Conservation (phyloP, 2,329 filamentous ascomycete species). For the Epichloe festucae region DNA sequence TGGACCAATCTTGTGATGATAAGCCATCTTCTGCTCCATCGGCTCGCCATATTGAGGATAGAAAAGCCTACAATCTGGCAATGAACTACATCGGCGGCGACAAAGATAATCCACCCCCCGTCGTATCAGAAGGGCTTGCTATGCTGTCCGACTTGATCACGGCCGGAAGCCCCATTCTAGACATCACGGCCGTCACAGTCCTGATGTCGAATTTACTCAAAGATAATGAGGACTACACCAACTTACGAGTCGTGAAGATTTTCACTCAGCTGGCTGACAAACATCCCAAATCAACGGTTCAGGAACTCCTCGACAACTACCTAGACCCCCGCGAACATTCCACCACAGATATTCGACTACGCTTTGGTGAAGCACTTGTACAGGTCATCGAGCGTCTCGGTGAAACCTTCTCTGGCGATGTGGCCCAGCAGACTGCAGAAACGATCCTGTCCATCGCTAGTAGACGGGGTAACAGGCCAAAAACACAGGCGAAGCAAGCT, state of each 20-base stretch:
- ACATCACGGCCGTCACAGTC: conserved; percentile 52
- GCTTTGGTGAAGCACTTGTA: conserved; percentile 54
- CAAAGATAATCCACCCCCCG: conserved; percentile 51
- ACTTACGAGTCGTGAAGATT: conserved; percentile 52
- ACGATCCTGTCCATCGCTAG: conserved; percentile 51
- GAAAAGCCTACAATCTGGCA: conserved; percentile 48
- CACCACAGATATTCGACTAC: conserved; percentile 48
- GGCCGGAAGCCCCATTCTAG: conserved; percentile 42
- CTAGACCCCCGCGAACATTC: conserved; percentile 47
- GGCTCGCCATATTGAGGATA: conserved; percentile 42
- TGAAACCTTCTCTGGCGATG: conserved; percentile 39
- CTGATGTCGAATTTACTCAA: conserved; percentile 51
- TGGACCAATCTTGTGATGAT: conserved; percentile 30
- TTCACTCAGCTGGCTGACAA: conserved; percentile 47
- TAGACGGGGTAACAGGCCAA: conserved; percentile 46
- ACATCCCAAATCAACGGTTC: conserved; percentile 48
- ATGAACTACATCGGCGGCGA: conserved; percentile 48
- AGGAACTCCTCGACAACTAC: conserved; percentile 54
- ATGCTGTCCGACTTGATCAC: conserved; percentile 45
- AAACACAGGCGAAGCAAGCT: conserved; percentile 43
- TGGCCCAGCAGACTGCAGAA: conserved; percentile 38
- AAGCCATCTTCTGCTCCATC: conserved; percentile 25
- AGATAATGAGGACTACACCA: conserved; percentile 59
- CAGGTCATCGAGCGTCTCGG: conserved; percentile 51
- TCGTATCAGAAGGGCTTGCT: conserved; percentile 52